Evolutionary conservation across 805 yeast genomes (phyloP).

Genomic region (Metschnikowia matae): DNA sequence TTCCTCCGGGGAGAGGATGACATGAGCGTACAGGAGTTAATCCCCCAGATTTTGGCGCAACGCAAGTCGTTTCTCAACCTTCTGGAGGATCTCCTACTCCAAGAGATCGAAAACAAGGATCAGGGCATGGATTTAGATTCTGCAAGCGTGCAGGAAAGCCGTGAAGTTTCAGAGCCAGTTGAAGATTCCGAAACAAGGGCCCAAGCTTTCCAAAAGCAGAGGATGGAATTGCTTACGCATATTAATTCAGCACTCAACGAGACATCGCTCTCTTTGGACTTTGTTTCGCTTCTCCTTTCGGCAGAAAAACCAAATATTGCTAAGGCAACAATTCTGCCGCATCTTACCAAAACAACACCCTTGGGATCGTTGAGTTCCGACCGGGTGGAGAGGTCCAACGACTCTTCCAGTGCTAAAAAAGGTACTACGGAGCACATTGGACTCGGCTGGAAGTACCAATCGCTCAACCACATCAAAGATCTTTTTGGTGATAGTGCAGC

Average conservation of each 20-base stretch:
- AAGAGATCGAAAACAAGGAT: conserved; percentile 37
- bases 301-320: conserved; percentile 83
- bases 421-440: conserved; percentile 42
- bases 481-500: conserved; percentile 49
- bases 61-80: conserved; percentile 56
- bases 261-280: conserved; percentile 81
- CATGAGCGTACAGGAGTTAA: conserved; percentile 49
- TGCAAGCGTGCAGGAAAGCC: not conserved
- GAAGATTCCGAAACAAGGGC: conserved; percentile 16
- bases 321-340: conserved; percentile 83
- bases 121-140: conserved; percentile 4
- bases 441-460: conserved; percentile 81
- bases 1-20: conserved; percentile 39
- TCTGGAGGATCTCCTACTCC: conserved; percentile 49
- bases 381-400: conserved; percentile 22
- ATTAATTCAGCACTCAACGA: conserved; percentile 77
- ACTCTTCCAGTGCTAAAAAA: conserved; percentile 11
- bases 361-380: conserved; percentile 66
- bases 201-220: conserved; percentile 46
- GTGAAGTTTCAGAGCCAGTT: not conserved
- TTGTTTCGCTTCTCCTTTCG: conserved; percentile 77
- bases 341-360: conserved; percentile 66
- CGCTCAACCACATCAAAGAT: conserved; percentile 53
- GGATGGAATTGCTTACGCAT: conserved; percentile 48
- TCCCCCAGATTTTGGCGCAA: conserved; percentile 57